phyloP scores from a whole-genome alignment of 345 rosid species.

The Odontarrhena argentea region DNA sequence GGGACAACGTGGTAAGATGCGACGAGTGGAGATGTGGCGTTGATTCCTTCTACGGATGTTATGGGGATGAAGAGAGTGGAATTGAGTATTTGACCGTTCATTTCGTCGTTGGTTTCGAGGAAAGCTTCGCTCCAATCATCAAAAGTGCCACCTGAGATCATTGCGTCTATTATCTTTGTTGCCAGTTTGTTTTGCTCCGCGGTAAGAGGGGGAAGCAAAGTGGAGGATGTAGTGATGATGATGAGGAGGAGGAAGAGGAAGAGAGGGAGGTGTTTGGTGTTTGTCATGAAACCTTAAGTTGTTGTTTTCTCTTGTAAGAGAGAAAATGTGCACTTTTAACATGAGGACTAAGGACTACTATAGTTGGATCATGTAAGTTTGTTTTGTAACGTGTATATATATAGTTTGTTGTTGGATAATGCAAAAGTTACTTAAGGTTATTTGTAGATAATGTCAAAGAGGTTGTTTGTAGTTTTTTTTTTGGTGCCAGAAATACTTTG shows the following conservation, averaged over 20 bases:
- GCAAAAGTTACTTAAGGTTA: too few relatives aligned
- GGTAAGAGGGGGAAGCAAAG: neutral
- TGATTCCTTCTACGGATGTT: constrained; percentile 31
- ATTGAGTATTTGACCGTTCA: constrained; percentile 29
- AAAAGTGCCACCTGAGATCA: constrained; percentile 32
- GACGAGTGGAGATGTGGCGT: constrained; percentile 37
- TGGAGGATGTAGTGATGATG: neutral
- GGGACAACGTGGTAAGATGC: constrained; percentile 41
- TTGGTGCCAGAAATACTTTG: neutral
- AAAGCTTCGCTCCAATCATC: constrained; percentile 37
- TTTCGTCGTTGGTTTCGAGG: constrained; percentile 32
- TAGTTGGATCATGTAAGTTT: constrained; percentile 35
- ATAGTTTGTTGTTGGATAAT: neutral
- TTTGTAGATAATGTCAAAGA: neutral
- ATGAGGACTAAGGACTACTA: neutral
- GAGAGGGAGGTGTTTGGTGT: constrained; percentile 11
- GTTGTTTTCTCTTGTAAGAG: neutral
- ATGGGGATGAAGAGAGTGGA: constrained; percentile 40
- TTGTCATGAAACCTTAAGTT: constrained; percentile 22
- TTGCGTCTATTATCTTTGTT: constrained; percentile 32
- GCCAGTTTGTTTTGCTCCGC: constrained; percentile 7
- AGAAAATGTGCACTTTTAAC: neutral
- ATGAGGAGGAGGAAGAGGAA: neutral
- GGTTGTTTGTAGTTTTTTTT: neutral
- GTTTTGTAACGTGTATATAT: neutral